Evolutionary conservation across 805 yeast species (phyloP).

Genomic region (Tetrapisispora phaffii): DNA sequence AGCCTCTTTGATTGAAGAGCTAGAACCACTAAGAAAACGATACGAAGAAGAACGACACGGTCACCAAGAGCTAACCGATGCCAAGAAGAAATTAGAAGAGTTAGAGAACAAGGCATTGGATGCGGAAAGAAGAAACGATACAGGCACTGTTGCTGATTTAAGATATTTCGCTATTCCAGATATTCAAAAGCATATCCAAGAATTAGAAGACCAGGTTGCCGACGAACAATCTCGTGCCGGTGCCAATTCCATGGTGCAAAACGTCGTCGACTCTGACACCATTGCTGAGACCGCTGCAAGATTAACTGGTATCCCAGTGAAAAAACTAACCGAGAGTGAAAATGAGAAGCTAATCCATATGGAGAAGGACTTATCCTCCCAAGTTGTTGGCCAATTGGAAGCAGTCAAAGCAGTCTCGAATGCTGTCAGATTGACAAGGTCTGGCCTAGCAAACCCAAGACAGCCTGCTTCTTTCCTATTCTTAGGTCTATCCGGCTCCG

Average conservation of each 20-base stretch:
- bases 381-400: slow-evolving; percentile 90
- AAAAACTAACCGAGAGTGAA: slow-evolving; percentile 90
- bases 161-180: slow-evolving; percentile 97
- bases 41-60: slow-evolving; percentile 82
- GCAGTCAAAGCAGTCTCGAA: slow-evolving; percentile 95
- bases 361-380: slow-evolving; percentile 75
- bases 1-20: slow-evolving; percentile 75
- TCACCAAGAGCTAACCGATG: slow-evolving; percentile 80
- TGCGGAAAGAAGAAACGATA: slow-evolving; percentile 95
- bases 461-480: slow-evolving; percentile 94
- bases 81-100: slow-evolving; percentile 86
- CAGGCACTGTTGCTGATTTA: slow-evolving; percentile 88
- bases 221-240: slow-evolving; percentile 61
- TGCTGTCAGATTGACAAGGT: slow-evolving; percentile 84
- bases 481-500: slow-evolving; percentile 93
- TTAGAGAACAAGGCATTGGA: slow-evolving; percentile 86
- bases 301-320: slow-evolving; percentile 93
- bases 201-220: slow-evolving; percentile 65
- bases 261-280: slow-evolving; percentile 84
- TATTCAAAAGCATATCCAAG: slow-evolving; percentile 61
- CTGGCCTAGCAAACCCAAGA: slow-evolving; percentile 92
- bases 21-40: slow-evolving; percentile 76
- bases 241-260: slow-evolving; percentile 61
- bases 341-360: slow-evolving; percentile 86
- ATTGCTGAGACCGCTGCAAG: slow-evolving; percentile 97